phyloP scores from a whole-genome alignment of 805 yeast genomes.

The Starmera amethionina region DNA sequence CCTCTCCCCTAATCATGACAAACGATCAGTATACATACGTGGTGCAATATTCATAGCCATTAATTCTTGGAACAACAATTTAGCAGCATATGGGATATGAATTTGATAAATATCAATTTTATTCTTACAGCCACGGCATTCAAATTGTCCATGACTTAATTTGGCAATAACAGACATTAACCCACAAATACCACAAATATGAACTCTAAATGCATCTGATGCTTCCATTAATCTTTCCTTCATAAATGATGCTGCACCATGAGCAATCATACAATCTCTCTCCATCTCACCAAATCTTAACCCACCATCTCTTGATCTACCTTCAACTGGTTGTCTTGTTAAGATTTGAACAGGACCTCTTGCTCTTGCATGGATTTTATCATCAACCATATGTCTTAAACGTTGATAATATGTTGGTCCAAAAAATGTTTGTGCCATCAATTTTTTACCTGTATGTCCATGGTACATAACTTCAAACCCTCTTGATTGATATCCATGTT shows the following conservation, averaged over 20 bases:
- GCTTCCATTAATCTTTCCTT: slow-evolving; percentile 98
- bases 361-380: slow-evolving; percentile 97
- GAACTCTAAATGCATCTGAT: slow-evolving; percentile 97
- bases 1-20: too few species aligned
- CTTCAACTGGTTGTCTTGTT: slow-evolving; percentile 98
- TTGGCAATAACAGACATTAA: slow-evolving; percentile 97
- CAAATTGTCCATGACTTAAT: slow-evolving; percentile 94
- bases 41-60: slow-evolving; percentile 99
- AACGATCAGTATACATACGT: slow-evolving; percentile 86
- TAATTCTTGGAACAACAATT: slow-evolving; percentile 93
- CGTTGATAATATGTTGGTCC: slow-evolving; percentile 99
- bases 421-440: slow-evolving; percentile 97
- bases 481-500: slow-evolving; percentile 95
- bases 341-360: slow-evolving; percentile 97
- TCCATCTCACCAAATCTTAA: slow-evolving; percentile 99
- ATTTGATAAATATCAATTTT: slow-evolving; percentile 97
- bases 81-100: slow-evolving; percentile 97
- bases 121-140: slow-evolving; percentile 97
- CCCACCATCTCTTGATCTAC: slow-evolving; percentile 99
- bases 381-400: slow-evolving; percentile 98
- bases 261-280: slow-evolving; percentile 99
- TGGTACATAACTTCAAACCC: slow-evolving; percentile 98
- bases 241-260: slow-evolving; percentile 97
- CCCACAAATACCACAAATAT: slow-evolving; percentile 97
- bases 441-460: slow-evolving; percentile 96